A percentile compares a stretch with the other conserved stretches of the same genome.
These are phyloP conservation scores for Cercospora citrullina DNA, from an alignment of 2,329 filamentous ascomycete genomes.

Conservation along the genomic window DNA sequence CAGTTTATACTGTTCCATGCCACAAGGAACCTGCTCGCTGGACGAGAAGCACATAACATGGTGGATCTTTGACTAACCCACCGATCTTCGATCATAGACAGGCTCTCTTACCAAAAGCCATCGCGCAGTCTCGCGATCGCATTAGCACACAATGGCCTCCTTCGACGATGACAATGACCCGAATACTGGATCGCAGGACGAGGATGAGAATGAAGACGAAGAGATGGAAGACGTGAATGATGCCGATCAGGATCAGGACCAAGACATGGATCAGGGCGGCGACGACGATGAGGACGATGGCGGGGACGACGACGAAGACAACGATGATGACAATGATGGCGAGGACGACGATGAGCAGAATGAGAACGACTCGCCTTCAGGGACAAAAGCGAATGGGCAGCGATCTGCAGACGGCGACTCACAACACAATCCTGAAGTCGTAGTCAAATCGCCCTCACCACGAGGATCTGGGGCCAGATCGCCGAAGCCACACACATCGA, in stretches of 20 bases:
- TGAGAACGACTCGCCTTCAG: constrained; percentile 49
- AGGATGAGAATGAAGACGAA: constrained; percentile 50
- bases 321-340: constrained; percentile 38
- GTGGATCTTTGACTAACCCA: neutral
- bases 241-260: constrained; percentile 40
- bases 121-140: neutral
- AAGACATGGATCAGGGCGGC: constrained; percentile 40
- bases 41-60: neutral
- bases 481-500: constrained; percentile 32
- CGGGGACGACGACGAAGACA: constrained; percentile 43
- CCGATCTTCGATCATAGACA: neutral
- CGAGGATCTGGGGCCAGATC: constrained; percentile 38
- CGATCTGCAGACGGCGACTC: constrained; percentile 12
- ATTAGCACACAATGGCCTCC: constrained; percentile 37
- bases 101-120: neutral
- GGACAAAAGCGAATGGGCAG: constrained; percentile 34
- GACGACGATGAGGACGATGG: constrained; percentile 45
- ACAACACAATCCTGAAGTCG: constrained; percentile 47
- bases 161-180: constrained; percentile 50
- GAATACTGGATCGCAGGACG: constrained; percentile 41
- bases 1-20: neutral
- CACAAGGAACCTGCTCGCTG: neutral
- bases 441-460: constrained; percentile 51
- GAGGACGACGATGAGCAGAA: constrained; percentile 44
- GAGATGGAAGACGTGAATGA: constrained; percentile 48